Evolutionary conservation across 345 rosid genomes (phyloP).

Genomic region (Nephelium lappaceum): DNA sequence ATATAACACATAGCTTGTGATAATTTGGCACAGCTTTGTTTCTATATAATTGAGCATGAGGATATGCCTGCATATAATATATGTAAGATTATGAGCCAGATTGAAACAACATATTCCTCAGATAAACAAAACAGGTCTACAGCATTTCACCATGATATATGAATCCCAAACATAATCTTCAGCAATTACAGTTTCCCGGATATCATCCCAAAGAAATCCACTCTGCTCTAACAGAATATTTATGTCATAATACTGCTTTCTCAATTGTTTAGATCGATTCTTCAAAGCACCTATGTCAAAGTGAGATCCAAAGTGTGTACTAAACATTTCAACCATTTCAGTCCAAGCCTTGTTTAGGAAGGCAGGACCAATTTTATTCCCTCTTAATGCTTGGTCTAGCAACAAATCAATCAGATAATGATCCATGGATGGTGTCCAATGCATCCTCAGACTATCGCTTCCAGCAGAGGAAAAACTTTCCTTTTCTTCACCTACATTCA

Average conservation of each 20-base stretch:
- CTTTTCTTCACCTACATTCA: conserved; percentile 35
- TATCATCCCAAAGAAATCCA: conserved; percentile 51
- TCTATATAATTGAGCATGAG: conserved; percentile 37
- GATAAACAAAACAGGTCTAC: neutral
- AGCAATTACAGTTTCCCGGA: conserved; percentile 41
- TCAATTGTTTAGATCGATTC: conserved; percentile 32
- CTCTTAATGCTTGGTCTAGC: conserved; percentile 44
- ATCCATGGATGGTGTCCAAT: conserved; percentile 42
- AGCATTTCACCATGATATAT: conserved; percentile 27
- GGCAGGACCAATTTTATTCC: conserved; percentile 42
- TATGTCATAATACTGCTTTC: conserved; percentile 35
- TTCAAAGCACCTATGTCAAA: conserved; percentile 30
- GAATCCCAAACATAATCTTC: conserved; percentile 39
- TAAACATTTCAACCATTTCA: conserved; percentile 32
- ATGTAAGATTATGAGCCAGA: conserved; percentile 4
- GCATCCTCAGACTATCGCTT: conserved; percentile 14
- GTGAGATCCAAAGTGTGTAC: conserved; percentile 25
- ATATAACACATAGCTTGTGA: conserved; percentile 53
- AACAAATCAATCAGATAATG: conserved; percentile 41
- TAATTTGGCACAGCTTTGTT: conserved; percentile 41
- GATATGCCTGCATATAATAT: conserved; percentile 38
- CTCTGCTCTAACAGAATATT: conserved; percentile 40
- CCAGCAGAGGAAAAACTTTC: conserved; percentile 16
- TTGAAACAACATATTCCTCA: conserved; percentile 2
- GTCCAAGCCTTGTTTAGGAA: conserved; percentile 41